These are phyloP conservation scores for Vigna nakashimae DNA, from an alignment of 306 rosid species.

Conservation along the genomic window DNA sequence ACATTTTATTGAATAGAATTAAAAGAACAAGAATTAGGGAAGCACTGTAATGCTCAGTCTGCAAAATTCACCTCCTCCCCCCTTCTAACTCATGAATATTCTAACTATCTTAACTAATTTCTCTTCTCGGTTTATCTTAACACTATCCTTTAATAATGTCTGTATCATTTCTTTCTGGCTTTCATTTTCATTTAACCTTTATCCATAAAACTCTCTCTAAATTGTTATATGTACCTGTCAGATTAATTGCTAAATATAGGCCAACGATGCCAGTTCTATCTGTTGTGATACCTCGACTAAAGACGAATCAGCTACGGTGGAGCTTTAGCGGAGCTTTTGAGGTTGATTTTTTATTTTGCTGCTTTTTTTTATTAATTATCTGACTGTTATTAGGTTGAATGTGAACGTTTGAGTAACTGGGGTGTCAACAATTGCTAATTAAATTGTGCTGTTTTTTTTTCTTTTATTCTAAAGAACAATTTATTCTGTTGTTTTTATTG, in stretches of 20 bases:
- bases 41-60: too few relatives aligned
- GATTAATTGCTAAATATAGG: slow-evolving; percentile 91
- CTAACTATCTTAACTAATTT: too few relatives aligned
- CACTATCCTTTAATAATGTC: slow-evolving; percentile 20
- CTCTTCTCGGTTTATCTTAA: too few relatives aligned
- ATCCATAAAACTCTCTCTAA: slow-evolving; percentile 13
- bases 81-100: too few relatives aligned
- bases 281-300: slow-evolving; percentile 82
- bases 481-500: slow-evolving; percentile 22
- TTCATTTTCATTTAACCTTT: slow-evolving; percentile 17
- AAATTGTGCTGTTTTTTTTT: not conserved
- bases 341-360: slow-evolving; percentile 55
- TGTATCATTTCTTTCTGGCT: not conserved
- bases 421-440: slow-evolving; percentile 17
- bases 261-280: slow-evolving; percentile 97
- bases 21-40: too few relatives aligned
- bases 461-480: slow-evolving; percentile 32
- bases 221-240: slow-evolving; percentile 46
- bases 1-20: too few relatives aligned
- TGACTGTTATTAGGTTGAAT: slow-evolving; percentile 3
- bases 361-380: slow-evolving; percentile 30
- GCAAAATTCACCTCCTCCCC: too few relatives aligned
- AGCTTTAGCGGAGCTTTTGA: slow-evolving; percentile 97
- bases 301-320: slow-evolving; percentile 87
- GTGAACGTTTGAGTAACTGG: not conserved